Percentiles rank a stretch among this genome's conserved stretches.
phyloP scores from a whole-genome alignment of 1,284 basidiomycete species.

The Ceratobasidium sp. region DNA sequence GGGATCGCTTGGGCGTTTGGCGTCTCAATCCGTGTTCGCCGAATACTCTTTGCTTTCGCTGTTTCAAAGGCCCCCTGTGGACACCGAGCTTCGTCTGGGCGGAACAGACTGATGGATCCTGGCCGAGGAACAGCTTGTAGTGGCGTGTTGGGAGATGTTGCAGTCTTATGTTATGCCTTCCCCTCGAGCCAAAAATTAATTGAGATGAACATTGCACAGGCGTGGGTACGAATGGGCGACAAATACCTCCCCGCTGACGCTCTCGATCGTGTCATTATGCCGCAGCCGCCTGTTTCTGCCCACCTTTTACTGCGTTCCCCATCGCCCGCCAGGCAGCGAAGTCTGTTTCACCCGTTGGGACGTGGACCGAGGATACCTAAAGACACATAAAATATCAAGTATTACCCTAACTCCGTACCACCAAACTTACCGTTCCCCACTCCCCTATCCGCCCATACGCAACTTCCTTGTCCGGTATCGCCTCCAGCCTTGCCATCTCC shows the following conservation, averaged over 20 bases:
- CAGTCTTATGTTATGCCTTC: neutral
- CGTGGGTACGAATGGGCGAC: neutral
- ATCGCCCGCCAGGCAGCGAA: conserved; percentile 47
- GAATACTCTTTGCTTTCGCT: too few species aligned
- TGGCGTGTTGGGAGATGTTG: too few species aligned
- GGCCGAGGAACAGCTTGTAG: too few species aligned
- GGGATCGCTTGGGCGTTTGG: too few species aligned
- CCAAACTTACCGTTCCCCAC: conserved; percentile 43
- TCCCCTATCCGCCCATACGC: conserved; percentile 34
- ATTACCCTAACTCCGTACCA: neutral
- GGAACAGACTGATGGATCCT: too few species aligned
- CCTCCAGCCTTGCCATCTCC: conserved; percentile 80
- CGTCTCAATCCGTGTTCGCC: too few species aligned
- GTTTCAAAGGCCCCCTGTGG: too few species aligned
- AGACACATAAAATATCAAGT: neutral
- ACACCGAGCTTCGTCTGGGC: too few species aligned
- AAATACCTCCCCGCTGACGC: neutral
- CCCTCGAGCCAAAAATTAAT: neutral
- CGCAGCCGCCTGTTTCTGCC: conserved; percentile 45
- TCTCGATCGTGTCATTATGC: conserved; percentile 3
- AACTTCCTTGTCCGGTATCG: conserved; percentile 71
- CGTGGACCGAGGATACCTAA: conserved; percentile 15
- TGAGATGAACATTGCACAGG: neutral
- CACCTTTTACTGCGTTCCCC: conserved; percentile 46
- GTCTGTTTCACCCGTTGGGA: conserved; percentile 31